Evolutionary conservation across 306 rosid species (phyloP).

Genomic region (Trifolium subterraneum): DNA sequence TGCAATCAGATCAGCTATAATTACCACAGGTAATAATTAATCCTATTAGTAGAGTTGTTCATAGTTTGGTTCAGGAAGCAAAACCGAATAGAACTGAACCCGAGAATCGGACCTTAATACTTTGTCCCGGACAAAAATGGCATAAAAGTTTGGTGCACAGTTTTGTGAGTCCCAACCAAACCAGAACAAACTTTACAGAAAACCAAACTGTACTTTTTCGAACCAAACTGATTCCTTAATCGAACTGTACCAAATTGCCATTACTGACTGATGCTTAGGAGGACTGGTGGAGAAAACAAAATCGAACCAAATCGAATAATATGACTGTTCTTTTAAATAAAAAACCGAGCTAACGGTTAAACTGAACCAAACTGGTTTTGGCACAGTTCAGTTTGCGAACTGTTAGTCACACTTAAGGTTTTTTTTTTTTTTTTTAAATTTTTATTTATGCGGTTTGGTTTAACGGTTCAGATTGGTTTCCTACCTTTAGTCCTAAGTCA

Average conservation of each 20-base stretch:
- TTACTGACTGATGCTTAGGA: no score
- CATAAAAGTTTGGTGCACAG: not conserved
- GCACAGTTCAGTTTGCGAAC: no score
- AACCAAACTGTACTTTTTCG: not conserved
- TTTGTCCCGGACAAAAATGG: not conserved
- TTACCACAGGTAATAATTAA: constrained; percentile 67
- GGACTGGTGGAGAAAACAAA: no score
- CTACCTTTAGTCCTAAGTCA: not conserved
- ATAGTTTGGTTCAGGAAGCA: not conserved
- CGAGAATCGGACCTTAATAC: not conserved
- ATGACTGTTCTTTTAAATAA: no score
- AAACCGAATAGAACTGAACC: not conserved
- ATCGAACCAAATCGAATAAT: not conserved
- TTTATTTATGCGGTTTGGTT: no score
- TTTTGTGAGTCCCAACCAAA: not conserved
- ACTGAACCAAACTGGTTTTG: no score
- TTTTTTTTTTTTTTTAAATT: no score
- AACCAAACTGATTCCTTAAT: not conserved
- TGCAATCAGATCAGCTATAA: constrained; percentile 76
- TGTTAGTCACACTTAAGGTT: no score
- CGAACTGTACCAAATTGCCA: not conserved
- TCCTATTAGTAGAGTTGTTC: not conserved
- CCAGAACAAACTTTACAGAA: not conserved
- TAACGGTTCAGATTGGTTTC: no score
- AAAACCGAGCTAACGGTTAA: no score